These are phyloP conservation scores for Exsudoporus floridanus DNA, from an alignment of 1,284 basidiomycete species.

Conservation along the genomic window DNA sequence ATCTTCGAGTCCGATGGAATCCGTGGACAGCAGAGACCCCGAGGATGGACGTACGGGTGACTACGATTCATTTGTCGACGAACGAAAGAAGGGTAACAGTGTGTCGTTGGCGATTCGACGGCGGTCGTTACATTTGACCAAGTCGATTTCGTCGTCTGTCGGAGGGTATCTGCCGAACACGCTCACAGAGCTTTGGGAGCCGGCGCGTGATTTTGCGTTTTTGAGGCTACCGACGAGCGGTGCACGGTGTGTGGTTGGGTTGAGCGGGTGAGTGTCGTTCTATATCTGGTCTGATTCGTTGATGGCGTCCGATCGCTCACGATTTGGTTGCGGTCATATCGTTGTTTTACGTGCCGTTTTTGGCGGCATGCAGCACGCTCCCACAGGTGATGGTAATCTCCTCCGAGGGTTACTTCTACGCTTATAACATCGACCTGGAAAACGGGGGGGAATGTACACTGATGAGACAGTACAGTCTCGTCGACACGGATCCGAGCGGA, in stretches of 20 bases:
- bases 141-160: conserved; percentile 77
- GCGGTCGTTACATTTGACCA: conserved; percentile 77
- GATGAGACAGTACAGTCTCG: conserved; percentile 87
- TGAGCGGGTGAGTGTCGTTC: conserved; percentile 68
- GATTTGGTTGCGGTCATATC: neutral
- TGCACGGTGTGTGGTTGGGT: conserved; percentile 78
- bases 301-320: neutral
- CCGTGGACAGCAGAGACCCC: conserved; percentile 62
- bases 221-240: conserved; percentile 84
- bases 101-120: conserved; percentile 68
- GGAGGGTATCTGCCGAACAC: conserved; percentile 91
- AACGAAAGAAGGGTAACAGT: conserved; percentile 56
- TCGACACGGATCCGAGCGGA: conserved; percentile 29
- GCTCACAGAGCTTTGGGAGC: conserved; percentile 97
- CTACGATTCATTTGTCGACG: conserved; percentile 74
- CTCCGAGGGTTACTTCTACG: conserved; percentile 93
- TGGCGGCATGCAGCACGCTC: conserved; percentile 60
- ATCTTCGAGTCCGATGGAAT: conserved; percentile 58
- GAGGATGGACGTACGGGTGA: conserved; percentile 57
- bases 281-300: neutral
- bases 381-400: conserved; percentile 98
- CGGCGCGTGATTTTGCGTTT: conserved; percentile 92
- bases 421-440: conserved; percentile 95
- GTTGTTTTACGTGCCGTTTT: neutral
- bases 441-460: conserved; percentile 94